These are phyloP conservation scores for Dalbergia cochinchinensis DNA, from an alignment of 306 rosid genomes.

Conservation along the genomic window DNA sequence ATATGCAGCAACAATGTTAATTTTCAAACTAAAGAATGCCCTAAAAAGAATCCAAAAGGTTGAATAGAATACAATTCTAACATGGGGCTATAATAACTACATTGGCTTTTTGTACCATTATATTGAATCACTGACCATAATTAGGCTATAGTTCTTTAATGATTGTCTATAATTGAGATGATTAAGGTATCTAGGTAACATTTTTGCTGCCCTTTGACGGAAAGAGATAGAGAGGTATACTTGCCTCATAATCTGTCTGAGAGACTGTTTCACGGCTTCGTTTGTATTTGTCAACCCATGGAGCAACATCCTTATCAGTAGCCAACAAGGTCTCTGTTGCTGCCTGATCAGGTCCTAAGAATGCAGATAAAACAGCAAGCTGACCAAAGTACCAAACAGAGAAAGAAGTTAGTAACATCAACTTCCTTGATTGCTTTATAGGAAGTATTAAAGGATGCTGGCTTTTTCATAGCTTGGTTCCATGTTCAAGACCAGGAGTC, in stretches of 20 bases:
- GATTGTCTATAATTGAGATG: not conserved
- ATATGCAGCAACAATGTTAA: conserved; percentile 20
- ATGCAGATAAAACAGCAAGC: conserved; percentile 91
- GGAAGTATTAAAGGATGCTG: conserved; percentile 2
- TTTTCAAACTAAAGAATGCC: conserved; percentile 32
- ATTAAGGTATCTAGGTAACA: not conserved
- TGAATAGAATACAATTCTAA: not conserved
- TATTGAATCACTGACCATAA: conserved; percentile 1
- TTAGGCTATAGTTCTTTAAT: not conserved
- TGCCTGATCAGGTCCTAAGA: conserved; percentile 88
- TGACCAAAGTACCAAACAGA: conserved; percentile 62
- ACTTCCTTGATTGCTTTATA: not conserved
- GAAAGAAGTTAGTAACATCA: conserved; percentile 11
- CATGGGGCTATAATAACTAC: not conserved
- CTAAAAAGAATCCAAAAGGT: not conserved
- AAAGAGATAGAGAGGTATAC: not conserved
- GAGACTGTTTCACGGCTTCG: conserved; percentile 96
- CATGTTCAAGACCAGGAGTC: too few relatives aligned
- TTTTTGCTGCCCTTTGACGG: not conserved
- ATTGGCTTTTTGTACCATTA: not conserved
- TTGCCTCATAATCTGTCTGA: conserved; percentile 91
- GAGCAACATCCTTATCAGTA: conserved; percentile 79
- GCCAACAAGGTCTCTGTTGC: conserved; percentile 83
- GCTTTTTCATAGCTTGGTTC: not conserved
- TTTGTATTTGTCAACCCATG: conserved; percentile 92